A percentile compares a stretch with the other conserved stretches of the same genome.
phyloP scores from a whole-genome alignment of 2,329 filamentous ascomycete species.

The Cladobotryum mycophilum region DNA sequence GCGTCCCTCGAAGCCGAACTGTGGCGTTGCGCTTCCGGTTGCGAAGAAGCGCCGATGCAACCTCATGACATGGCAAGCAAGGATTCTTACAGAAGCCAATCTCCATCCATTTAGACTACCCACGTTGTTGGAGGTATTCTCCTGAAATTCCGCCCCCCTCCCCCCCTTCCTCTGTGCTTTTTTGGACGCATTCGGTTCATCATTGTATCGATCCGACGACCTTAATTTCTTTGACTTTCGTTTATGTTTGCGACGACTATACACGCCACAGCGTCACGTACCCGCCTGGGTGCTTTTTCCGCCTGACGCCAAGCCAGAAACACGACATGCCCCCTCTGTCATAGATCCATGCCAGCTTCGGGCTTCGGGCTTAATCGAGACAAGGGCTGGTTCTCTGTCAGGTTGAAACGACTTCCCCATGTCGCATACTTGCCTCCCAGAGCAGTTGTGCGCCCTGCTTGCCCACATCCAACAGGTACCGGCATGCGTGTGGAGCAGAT shows the following conservation, averaged over 20 bases:
- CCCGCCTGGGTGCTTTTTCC: too few relatives aligned
- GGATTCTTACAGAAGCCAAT: conserved; percentile 8
- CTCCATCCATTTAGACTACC: not conserved
- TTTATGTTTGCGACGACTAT: too few relatives aligned
- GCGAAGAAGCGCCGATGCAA: conserved; percentile 12
- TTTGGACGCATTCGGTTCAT: too few relatives aligned
- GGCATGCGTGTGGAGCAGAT: too few relatives aligned
- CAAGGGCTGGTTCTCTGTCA: not conserved
- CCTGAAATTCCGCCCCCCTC: conserved; percentile 1
- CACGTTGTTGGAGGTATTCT: not conserved
- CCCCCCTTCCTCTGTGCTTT: not conserved
- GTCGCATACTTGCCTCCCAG: not conserved
- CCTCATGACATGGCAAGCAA: conserved; percentile 12
- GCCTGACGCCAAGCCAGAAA: too few relatives aligned
- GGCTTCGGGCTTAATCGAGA: not conserved
- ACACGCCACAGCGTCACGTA: too few relatives aligned
- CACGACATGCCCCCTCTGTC: too few relatives aligned
- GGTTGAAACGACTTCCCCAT: not conserved
- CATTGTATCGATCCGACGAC: not conserved
- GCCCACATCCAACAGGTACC: too few relatives aligned
- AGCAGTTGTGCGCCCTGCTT: too few relatives aligned
- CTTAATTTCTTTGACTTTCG: not conserved
- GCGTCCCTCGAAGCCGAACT: conserved; percentile 3
- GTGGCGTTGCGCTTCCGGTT: conserved; percentile 11
- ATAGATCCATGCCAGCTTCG: not conserved